A percentile compares a stretch with the other conserved stretches of the same genome.
Evolutionary conservation across 495 filamentous ascomycete genomes (phyloP).

Genomic region (Gamarada debralockiae): DNA sequence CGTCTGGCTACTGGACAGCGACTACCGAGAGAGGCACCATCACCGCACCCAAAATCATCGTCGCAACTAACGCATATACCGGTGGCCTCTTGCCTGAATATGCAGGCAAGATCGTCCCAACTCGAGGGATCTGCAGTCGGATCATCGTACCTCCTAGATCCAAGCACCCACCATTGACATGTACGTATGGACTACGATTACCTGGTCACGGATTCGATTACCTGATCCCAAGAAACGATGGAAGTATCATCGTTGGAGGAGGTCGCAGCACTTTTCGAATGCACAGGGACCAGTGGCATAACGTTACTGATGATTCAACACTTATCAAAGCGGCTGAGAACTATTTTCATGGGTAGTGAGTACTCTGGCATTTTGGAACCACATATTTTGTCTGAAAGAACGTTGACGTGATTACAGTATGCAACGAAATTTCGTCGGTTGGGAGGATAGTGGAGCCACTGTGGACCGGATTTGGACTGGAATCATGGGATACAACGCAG

Average conservation of each 20-base stretch:
- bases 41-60: constrained; percentile 46
- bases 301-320: constrained; percentile 43
- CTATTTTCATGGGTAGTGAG: constrained; percentile 35
- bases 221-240: constrained; percentile 44
- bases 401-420: constrained; percentile 31
- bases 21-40: constrained; percentile 53
- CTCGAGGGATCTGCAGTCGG: constrained; percentile 1
- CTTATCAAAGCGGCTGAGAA: constrained; percentile 35
- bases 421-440: constrained; percentile 42
- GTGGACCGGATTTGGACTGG: constrained; percentile 49
- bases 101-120: constrained; percentile 6
- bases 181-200: constrained; percentile 1
- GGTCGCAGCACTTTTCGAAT: constrained; percentile 32
- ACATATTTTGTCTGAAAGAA: too few relatives aligned
- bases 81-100: constrained; percentile 46
- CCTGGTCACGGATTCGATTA: constrained; percentile 33
- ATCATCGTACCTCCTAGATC: neutral
- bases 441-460: constrained; percentile 41
- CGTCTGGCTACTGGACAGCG: constrained; percentile 34
- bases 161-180: neutral
- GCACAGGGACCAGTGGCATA: constrained; percentile 39
- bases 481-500: constrained; percentile 29
- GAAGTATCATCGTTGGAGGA: constrained; percentile 50
- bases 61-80: constrained; percentile 72
- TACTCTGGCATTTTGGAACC: too few relatives aligned